Evolutionary conservation across 208 protist species (phyloP), one percentile per base, ranked within the genome.

Genomic region (Leishmania martiniquensis): DNA sequence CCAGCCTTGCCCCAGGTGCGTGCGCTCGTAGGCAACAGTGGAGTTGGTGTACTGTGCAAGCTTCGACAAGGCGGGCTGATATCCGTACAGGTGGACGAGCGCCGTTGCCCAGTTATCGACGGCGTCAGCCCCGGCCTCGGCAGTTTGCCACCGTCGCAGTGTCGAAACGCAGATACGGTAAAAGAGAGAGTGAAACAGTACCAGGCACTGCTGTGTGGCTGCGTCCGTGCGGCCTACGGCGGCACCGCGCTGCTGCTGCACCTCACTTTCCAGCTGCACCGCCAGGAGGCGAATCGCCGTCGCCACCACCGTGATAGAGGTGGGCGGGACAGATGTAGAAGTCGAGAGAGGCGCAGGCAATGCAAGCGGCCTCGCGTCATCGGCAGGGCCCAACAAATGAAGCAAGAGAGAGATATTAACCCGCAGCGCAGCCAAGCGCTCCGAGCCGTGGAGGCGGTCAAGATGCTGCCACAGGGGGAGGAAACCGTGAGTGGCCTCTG

Each of bases 11-110:
- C 49, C 65, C 1, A 93, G 75, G 7, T 60, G 73, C 7, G 73
- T 71, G 39, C 79, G 65, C 57, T 83, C 57, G 73, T 78, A 83
- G 15, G 74, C 73, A 5, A 60, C n/a, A 9, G 73, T 78, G 57
- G 74, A 55, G 73, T 83, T 83, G 29, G 73, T 78, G 67, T 77
- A 78, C 68, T 83, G 71, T 57, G 49, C 66, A 9, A 83, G 63
- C 44, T 60, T 70, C 7, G 67, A 52, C 12, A 83, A 51, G 32
- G 72, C 81, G 44, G 78, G 79, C 47, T 86, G 80, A 67, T 87
- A 90, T 25, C 87, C 89, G 72, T 81, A 93, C 47, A 93, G 74
- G 78, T 87, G 80, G 29, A 49, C 51, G 34, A 82, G 75, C 9
- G 74, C 76, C 37, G 75, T 75, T 69, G 87, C 77, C 89, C 89